These are phyloP conservation scores for Phytophthora fragariaefolia DNA, from an alignment of 352 stramenopile genomes.

Conservation along the genomic window DNA sequence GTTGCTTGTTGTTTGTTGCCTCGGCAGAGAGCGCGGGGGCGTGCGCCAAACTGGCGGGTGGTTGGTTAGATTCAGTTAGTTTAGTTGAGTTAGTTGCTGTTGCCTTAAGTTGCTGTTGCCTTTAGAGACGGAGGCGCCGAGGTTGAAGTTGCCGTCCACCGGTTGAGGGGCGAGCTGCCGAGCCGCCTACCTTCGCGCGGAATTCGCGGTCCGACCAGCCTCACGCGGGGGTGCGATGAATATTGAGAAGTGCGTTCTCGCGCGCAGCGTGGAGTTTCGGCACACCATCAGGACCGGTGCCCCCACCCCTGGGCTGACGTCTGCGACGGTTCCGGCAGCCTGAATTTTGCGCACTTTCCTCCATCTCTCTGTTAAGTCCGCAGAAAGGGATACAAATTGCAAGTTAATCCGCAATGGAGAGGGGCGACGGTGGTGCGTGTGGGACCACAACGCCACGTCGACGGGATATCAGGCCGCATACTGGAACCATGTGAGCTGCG, in stretches of 20 bases:
- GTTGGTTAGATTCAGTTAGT: too few species aligned
- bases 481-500: slow-evolving; percentile 23
- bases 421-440: slow-evolving; percentile 9
- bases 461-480: slow-evolving; percentile 27
- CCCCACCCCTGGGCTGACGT: not conserved
- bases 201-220: not conserved
- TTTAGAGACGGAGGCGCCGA: not conserved
- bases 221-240: not conserved
- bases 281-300: not conserved
- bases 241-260: not conserved
- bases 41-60: too few species aligned
- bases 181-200: not conserved
- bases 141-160: not conserved
- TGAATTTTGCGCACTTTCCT: not conserved
- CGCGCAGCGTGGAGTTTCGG: not conserved
- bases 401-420: not conserved
- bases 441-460: slow-evolving; percentile 19
- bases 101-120: not conserved
- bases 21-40: too few species aligned
- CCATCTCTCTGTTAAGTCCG: not conserved
- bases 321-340: not conserved
- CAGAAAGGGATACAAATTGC: too few species aligned
- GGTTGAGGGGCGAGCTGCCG: not conserved
- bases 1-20: not conserved
- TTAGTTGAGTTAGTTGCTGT: too few species aligned